phyloP scores from a whole-genome alignment of 164 flowering plant species.

The Stephania cephalantha region DNA sequence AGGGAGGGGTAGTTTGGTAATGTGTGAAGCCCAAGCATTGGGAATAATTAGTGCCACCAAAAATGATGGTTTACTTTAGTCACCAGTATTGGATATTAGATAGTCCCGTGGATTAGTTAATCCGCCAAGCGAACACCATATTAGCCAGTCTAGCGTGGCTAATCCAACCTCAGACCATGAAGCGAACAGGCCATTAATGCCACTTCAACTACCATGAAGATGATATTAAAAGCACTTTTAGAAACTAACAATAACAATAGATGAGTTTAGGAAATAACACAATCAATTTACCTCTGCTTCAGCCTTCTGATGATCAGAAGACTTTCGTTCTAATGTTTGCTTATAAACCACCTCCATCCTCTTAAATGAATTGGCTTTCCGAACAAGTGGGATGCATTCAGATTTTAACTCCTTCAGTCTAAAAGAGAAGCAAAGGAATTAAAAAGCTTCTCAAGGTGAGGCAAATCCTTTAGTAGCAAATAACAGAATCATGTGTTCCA shows the following conservation, averaged over 20 bases:
- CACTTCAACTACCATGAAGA: not conserved
- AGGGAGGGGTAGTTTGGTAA: too few relatives aligned
- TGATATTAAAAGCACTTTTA: not conserved
- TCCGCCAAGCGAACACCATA: too few relatives aligned
- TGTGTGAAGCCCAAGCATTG: too few relatives aligned
- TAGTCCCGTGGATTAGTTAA: too few relatives aligned
- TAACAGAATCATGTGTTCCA: not conserved
- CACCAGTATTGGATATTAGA: not conserved
- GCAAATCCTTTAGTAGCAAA: not conserved
- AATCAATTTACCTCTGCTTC: conserved; percentile 69
- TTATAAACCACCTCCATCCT: conserved; percentile 35
- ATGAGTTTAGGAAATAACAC: not conserved
- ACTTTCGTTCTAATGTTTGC: conserved; percentile 53
- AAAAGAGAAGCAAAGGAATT: conserved; percentile 2
- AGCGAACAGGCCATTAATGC: not conserved
- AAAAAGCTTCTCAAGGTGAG: too few relatives aligned
- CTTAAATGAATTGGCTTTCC: conserved; percentile 32
- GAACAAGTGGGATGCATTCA: conserved; percentile 32
- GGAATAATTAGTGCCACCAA: too few relatives aligned
- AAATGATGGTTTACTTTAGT: too few relatives aligned
- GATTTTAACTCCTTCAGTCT: conserved; percentile 34
- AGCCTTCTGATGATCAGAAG: conserved; percentile 73
- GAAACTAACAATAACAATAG: not conserved
- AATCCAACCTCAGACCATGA: too few relatives aligned
- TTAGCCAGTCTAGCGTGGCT: too few relatives aligned